Base-by-base conservation (phyloP, 75 land plant species). In the Adiantum capillusveneris region DNA sequence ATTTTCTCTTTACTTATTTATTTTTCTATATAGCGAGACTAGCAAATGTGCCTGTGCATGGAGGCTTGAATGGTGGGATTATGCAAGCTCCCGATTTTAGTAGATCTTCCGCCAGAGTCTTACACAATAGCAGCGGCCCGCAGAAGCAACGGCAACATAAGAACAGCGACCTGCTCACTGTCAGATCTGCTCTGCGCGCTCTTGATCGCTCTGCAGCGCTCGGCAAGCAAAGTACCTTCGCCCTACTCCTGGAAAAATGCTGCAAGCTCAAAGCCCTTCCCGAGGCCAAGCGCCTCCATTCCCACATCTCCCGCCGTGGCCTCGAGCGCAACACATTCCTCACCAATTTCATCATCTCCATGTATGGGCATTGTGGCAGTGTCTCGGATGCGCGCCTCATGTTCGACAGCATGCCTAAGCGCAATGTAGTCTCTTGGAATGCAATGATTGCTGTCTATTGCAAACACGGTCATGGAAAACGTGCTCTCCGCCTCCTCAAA, bases 401-500 rank as follows among this genome's bases (percentile, higher is more conserved):
- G 31, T 55, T 55, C 57, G 31, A 55, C 28, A 26, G 6, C 31
- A 55, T 55, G 57, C 9, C 6, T 5, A 18, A 45, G 19, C 21
- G 63, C 19, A 26, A 60, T 45, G 50, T 60, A 2, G 28, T 43
- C 12, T 60, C 63, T 7, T 60, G 63, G 63, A 60, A 43, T 25
- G 46, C 63, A 18, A 60, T 60, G 25, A 45, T 60, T 27, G 27
- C 75, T 0, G 75, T 65, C 17, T 67, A 49, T 58, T 21, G 62
- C 12, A 55, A 67, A 11, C 39, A 39, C 16, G 75, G 75, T 25
- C 42, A 61, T 29, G 50, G 66, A 41, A 63, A 71, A 34, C n/a
- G 43, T 26, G 74, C 74, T 19, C 45, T 56, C 11, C 44, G 60
- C 6, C 61, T 70, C 18, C 65, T 70, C 30, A 59, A 65, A 45